Percentiles rank a stretch among this genome's conserved stretches.
Evolutionary conservation across 2,329 filamentous ascomycete species (phyloP).

Genomic region (Calonectria crousiana): DNA sequence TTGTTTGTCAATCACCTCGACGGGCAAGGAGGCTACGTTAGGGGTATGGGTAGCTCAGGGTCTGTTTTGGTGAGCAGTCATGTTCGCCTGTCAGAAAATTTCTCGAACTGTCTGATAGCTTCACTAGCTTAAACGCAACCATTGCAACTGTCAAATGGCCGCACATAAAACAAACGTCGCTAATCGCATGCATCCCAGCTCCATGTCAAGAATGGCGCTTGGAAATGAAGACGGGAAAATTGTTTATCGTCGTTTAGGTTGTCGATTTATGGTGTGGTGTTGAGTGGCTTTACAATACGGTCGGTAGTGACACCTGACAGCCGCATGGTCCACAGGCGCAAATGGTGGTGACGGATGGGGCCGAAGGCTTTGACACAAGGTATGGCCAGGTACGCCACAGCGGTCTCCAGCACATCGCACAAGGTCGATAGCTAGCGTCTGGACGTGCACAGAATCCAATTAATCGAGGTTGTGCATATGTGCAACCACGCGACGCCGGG

Average conservation of each 20-base stretch:
- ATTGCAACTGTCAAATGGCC: neutral
- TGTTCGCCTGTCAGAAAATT: too few relatives aligned
- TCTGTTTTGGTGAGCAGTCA: neutral
- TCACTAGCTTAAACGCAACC: neutral
- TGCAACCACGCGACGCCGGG: constrained; percentile 12
- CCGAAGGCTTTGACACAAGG: constrained; percentile 13
- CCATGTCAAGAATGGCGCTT: neutral
- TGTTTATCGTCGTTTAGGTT: neutral
- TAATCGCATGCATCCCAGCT: neutral
- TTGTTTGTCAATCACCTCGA: too few relatives aligned
- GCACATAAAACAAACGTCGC: neutral
- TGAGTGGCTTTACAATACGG: constrained; percentile 13
- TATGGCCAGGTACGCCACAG: constrained; percentile 3
- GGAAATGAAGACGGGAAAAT: neutral
- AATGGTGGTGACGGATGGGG: neutral
- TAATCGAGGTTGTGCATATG: neutral
- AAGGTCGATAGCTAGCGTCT: constrained; percentile 6
- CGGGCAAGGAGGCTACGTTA: too few relatives aligned
- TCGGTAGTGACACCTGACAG: constrained; percentile 17
- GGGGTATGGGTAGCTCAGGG: too few relatives aligned
- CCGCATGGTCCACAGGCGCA: constrained; percentile 12
- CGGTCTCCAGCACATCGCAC: neutral
- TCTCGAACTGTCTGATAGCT: neutral
- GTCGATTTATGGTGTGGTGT: neutral
- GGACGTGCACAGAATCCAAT: neutral